Conservation (phyloP, 176 grass and related monocot genomes). For the Coix lacrymajobi region DNA sequence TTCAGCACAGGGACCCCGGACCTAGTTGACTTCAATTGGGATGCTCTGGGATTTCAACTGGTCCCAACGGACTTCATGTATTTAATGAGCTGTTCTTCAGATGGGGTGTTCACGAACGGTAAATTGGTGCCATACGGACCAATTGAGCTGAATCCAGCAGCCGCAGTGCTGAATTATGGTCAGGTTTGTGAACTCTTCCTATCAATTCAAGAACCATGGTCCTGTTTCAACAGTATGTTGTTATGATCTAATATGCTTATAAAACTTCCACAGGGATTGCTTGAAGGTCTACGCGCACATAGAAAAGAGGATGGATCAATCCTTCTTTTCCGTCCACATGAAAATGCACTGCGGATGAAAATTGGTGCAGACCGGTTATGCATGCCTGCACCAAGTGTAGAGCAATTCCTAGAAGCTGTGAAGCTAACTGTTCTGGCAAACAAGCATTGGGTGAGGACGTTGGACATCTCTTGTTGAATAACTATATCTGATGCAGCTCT, state of each 20-base stretch:
- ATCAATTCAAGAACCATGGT: background rate
- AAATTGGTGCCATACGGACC: conserved; percentile 67
- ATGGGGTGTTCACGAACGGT: conserved; percentile 60
- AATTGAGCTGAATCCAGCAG: conserved; percentile 69
- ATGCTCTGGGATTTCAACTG: conserved; percentile 70
- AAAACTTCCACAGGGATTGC: conserved; percentile 51
- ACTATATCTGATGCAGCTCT: background rate
- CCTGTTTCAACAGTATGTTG: background rate
- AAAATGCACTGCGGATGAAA: conserved; percentile 78
- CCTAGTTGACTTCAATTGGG: conserved; percentile 70
- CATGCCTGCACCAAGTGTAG: conserved; percentile 67
- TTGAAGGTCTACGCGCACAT: conserved; percentile 84
- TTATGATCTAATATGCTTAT: background rate
- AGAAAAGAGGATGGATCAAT: conserved; percentile 76
- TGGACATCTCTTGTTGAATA: conserved; percentile 1
- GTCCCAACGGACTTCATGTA: conserved; percentile 91
- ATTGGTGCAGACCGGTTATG: conserved; percentile 67
- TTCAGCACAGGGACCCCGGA: conserved; percentile 54
- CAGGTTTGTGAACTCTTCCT: conserved; percentile 46
- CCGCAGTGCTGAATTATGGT: conserved; percentile 94
- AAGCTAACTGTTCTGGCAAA: conserved; percentile 80
- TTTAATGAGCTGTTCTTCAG: conserved; percentile 52
- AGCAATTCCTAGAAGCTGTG: conserved; percentile 79
- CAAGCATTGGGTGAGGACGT: conserved; percentile 62
- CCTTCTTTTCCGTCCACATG: conserved; percentile 67